phyloP scores from a whole-genome alignment of 1,139 yeast genomes.

The Zygosaccharomyces sapae region DNA sequence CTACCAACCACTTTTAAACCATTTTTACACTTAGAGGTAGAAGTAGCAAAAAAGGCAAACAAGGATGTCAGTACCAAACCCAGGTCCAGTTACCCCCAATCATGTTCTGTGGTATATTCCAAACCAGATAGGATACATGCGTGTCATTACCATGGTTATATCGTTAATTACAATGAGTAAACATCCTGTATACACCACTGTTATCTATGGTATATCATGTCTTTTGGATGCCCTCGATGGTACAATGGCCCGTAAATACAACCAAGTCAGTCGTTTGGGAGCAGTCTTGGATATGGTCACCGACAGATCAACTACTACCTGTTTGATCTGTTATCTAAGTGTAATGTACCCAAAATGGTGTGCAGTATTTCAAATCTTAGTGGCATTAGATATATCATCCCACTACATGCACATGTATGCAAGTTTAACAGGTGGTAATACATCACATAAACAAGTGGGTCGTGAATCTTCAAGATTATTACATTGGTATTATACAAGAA shows the following conservation, averaged over 20 bases:
- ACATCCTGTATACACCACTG: conserved; percentile 74
- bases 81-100: conserved; percentile 30
- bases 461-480: conserved; percentile 67
- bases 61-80: not conserved
- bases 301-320: conserved; percentile 93
- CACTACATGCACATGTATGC: conserved; percentile 99
- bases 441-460: conserved; percentile 81
- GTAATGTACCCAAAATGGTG: conserved; percentile 66
- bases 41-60: not conserved
- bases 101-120: conserved; percentile 79
- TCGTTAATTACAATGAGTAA: conserved; percentile 78
- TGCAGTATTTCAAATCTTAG: conserved; percentile 72
- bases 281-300: conserved; percentile 99
- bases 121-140: conserved; percentile 80
- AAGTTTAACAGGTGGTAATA: conserved; percentile 70
- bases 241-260: conserved; percentile 81
- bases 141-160: conserved; percentile 74
- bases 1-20: not conserved
- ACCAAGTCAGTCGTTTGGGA: conserved; percentile 90
- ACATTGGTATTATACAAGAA: conserved; percentile 80
- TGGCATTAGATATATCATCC: conserved; percentile 85
- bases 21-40: not conserved
- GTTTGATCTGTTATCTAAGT: conserved; percentile 79
- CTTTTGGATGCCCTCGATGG: conserved; percentile 96
- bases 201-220: conserved; percentile 82